Conservation (phyloP, 129 eudicot species). For the Escallonia herrerae region DNA sequence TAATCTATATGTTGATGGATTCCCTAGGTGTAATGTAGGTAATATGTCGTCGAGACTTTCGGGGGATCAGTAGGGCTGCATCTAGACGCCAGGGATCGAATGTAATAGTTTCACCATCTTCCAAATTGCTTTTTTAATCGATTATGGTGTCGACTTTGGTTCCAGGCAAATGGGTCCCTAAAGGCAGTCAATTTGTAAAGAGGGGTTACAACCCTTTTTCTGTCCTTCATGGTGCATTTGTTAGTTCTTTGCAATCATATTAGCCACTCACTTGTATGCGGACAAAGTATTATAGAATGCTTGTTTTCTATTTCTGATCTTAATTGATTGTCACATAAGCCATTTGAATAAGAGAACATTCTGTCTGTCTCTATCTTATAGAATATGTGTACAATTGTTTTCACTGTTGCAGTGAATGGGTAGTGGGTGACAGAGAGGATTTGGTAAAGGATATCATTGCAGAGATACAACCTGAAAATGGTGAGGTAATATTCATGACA, state of each 20-base stretch:
- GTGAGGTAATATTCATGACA: conserved; percentile 52
- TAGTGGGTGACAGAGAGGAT: conserved; percentile 94
- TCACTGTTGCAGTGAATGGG: conserved; percentile 80
- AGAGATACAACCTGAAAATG: conserved; percentile 68
- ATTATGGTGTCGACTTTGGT: no score
- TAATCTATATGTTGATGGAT: no score
- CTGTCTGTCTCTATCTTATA: neutral
- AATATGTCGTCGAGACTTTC: no score
- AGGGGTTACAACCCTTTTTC: neutral
- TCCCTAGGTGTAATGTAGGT: no score
- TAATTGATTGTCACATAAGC: neutral
- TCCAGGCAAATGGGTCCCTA: no score
- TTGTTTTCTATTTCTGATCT: neutral
- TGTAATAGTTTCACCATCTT: no score
- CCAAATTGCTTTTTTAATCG: no score
- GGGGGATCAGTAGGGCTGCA: no score
- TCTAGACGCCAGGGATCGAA: no score
- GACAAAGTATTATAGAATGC: no score
- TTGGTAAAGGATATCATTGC: conserved; percentile 81
- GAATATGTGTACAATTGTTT: neutral
- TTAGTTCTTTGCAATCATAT: neutral
- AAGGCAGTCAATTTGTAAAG: no score
- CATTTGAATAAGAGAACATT: neutral
- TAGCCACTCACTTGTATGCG: neutral
- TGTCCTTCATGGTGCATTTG: neutral